Conservation (phyloP, 768 basidiomycete genomes). For the Termitomyces heimii region DNA sequence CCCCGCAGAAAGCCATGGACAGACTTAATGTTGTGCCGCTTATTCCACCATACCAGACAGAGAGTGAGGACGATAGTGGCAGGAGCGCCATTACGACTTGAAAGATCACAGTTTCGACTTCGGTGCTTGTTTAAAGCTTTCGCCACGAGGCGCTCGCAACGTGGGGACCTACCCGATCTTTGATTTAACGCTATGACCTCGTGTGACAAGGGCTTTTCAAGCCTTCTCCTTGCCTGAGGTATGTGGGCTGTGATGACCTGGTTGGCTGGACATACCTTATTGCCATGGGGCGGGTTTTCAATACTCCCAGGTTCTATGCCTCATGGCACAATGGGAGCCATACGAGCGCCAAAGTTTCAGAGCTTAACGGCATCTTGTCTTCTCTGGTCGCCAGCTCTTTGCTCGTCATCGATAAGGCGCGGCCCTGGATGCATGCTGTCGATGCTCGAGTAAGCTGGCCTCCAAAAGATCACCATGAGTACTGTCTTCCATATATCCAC, state of each 20-base stretch:
- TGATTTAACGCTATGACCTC: slow-evolving; percentile 13
- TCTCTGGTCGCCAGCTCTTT: neutral
- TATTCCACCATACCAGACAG: slow-evolving; percentile 17
- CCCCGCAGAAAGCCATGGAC: slow-evolving; percentile 17
- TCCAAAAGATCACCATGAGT: neutral
- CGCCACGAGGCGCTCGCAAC: slow-evolving; percentile 28
- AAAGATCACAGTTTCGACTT: slow-evolving; percentile 4
- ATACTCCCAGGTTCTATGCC: neutral
- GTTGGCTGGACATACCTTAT: neutral
- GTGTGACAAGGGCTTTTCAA: slow-evolving; percentile 17
- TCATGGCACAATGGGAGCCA: neutral
- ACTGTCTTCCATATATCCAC: neutral
- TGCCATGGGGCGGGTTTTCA: neutral
- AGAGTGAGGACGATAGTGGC: slow-evolving; percentile 8
- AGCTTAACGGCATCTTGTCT: neutral
- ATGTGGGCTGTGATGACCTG: neutral
- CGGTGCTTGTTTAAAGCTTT: slow-evolving; percentile 10
- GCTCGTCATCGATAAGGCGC: neutral
- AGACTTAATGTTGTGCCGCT: slow-evolving; percentile 19
- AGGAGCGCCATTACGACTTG: slow-evolving; percentile 12
- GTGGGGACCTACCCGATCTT: slow-evolving; percentile 19
- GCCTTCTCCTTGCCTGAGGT: slow-evolving; percentile 4
- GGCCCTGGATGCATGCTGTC: neutral
- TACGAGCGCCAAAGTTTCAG: neutral
- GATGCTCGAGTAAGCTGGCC: neutral